A percentile compares a stretch with the other conserved stretches of the same genome.
Conservation (phyloP, 192 early-diverging fungal genomes). For the Bifiguratus adelaidae region DNA sequence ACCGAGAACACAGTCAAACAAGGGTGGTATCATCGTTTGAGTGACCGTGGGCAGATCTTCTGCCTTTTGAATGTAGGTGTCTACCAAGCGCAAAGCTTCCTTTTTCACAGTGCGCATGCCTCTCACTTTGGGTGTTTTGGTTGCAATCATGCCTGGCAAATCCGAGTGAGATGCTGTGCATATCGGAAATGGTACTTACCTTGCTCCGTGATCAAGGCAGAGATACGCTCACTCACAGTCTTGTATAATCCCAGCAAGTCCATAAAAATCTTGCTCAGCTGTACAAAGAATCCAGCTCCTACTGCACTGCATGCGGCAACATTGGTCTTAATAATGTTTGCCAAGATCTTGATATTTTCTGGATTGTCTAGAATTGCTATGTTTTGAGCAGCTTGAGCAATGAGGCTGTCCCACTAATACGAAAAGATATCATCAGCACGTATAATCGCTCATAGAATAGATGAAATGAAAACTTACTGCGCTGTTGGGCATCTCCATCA, state of each 20-base stretch:
- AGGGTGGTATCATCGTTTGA: slow-evolving; percentile 79
- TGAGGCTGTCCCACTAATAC: slow-evolving; percentile 69
- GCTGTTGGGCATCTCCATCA: slow-evolving; percentile 85
- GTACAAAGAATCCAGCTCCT: slow-evolving; percentile 78
- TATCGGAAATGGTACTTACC: too few species aligned
- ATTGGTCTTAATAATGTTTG: slow-evolving; percentile 93
- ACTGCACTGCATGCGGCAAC: slow-evolving; percentile 83
- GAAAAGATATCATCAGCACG: slow-evolving; percentile 6
- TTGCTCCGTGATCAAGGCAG: slow-evolving; percentile 57
- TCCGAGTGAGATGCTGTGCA: too few species aligned
- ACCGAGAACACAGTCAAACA: slow-evolving; percentile 79
- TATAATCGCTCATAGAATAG: not conserved
- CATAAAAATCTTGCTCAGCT: slow-evolving; percentile 83
- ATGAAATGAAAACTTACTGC: slow-evolving; percentile 34
- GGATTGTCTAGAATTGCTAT: slow-evolving; percentile 61
- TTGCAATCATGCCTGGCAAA: slow-evolving; percentile 71
- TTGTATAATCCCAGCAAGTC: slow-evolving; percentile 90
- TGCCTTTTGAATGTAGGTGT: slow-evolving; percentile 81
- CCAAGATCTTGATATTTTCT: slow-evolving; percentile 80
- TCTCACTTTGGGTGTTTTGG: slow-evolving; percentile 82
- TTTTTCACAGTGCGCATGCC: slow-evolving; percentile 94
- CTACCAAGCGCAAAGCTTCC: slow-evolving; percentile 87
- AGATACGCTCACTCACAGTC: slow-evolving; percentile 77
- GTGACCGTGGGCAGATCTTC: slow-evolving; percentile 76
- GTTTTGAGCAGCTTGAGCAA: slow-evolving; percentile 58